These are phyloP conservation scores for Eutrema yunnanense DNA, from an alignment of 345 rosid species.

Conservation along the genomic window DNA sequence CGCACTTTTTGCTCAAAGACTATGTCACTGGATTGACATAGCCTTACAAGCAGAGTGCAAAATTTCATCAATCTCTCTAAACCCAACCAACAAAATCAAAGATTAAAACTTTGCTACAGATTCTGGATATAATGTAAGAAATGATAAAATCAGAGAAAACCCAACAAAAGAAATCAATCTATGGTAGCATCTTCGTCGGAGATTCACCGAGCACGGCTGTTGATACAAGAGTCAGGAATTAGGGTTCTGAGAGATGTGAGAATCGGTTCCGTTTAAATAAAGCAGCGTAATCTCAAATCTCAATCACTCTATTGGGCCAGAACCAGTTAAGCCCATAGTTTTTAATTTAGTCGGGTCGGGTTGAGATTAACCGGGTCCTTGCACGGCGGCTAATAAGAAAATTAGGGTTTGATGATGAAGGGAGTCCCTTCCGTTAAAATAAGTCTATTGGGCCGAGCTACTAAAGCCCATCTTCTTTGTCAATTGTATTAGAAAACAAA, in stretches of 20 bases:
- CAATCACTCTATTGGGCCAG: not conserved
- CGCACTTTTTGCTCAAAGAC: constrained; percentile 14
- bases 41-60: constrained; percentile 21
- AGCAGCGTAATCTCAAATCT: not conserved
- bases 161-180: not conserved
- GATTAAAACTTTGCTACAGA: not conserved
- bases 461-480: not conserved
- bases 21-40: not conserved
- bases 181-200: not conserved
- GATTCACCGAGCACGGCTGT: not conserved
- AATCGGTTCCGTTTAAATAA: not conserved
- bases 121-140: not conserved
- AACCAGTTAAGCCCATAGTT: not conserved
- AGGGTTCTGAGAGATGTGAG: not conserved
- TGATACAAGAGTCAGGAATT: not conserved
- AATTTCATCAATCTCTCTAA: not conserved
- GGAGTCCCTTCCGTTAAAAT: not conserved
- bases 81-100: not conserved
- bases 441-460: not conserved
- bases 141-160: not conserved
- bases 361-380: not conserved
- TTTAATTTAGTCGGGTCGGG: not conserved
- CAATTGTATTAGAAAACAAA: too few species aligned
- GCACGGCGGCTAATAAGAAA: not conserved
- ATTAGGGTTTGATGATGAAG: not conserved